Base-by-base conservation (phyloP, 169 alveolate genomes). In the Cryptosporidium baileyi region DNA sequence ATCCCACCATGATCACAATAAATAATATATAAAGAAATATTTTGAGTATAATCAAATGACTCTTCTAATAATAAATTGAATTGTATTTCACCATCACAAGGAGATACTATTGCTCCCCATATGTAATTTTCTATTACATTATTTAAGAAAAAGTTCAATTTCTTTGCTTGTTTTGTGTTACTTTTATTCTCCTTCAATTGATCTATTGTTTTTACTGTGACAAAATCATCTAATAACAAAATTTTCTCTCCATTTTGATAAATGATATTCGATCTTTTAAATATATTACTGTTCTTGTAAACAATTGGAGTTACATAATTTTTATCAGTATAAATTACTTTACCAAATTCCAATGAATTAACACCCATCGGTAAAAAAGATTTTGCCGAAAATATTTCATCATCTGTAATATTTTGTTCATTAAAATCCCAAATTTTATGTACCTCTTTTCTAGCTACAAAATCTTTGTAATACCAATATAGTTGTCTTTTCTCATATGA, bases 61-160 rank as follows among this genome's bases (percentile, higher is more conserved):
- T 51, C 17, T 4, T 38, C 67, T 3, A 74, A 60, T 17, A n/a
- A 38, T 15, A 41, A 28, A 54, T 51, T 36, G 13, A 54, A 74
- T 24, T 36, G 65, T 9, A 74, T 22, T 32, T 54, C 57, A 1
- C 85, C 85, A 13, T 74, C 47, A 28, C 85, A 74, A 8, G 85
- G 85, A 1, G 85, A 74, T 17, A 74, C 67, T 26, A 74, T 11
- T 1, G 67, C 22, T 13, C 62, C 85, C 85, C 85, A 74, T 11
- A 74, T 40, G 22, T 47, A 51, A 6, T 65, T 40, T n/a, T n/a
- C n/a, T n/a, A n/a, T n/a, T n/a, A n/a, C n/a, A 7, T 44, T 11
- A 3, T 62, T 32, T 7, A 22, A 0, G 15, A 15, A n/a, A n/a
- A 13, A 11, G 30, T 47, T 19, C 32, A 26, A 47, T 47, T 47